These are phyloP conservation scores for Cordyceps farinosa DNA, from an alignment of 2,329 filamentous ascomycete species.

Conservation along the genomic window DNA sequence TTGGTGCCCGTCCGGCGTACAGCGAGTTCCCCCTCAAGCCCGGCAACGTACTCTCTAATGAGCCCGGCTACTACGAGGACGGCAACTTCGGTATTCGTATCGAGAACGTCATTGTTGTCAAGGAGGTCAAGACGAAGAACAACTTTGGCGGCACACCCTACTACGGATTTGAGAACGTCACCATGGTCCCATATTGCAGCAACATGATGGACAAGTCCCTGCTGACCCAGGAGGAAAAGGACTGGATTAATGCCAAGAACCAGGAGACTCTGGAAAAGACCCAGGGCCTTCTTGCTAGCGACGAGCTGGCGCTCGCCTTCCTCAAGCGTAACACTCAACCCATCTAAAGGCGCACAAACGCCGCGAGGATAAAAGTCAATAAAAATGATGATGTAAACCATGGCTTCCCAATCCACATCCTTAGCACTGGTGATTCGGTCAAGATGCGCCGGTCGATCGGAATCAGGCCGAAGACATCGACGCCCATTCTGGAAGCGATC, in stretches of 20 bases:
- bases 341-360: constrained; percentile 43
- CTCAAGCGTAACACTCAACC: constrained; percentile 80
- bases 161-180: constrained; percentile 93
- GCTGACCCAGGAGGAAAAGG: constrained; percentile 69
- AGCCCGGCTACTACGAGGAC: constrained; percentile 97
- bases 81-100: constrained; percentile 92
- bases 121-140: constrained; percentile 80
- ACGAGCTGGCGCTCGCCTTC: constrained; percentile 72
- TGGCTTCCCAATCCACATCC: constrained; percentile 53
- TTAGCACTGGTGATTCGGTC: constrained; percentile 40
- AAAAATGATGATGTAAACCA: constrained; percentile 68
- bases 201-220: constrained; percentile 77
- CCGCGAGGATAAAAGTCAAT: constrained; percentile 67
- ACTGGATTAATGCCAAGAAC: constrained; percentile 87
- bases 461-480: constrained; percentile 37
- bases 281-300: constrained; percentile 67
- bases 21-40: constrained; percentile 82
- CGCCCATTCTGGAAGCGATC: constrained; percentile 43
- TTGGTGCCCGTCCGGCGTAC: constrained; percentile 87
- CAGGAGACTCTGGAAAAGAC: constrained; percentile 79
- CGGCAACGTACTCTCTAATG: constrained; percentile 95
- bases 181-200: constrained; percentile 90
- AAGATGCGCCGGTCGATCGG: constrained; percentile 35
- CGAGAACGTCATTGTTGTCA: constrained; percentile 91
- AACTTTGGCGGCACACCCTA: constrained; percentile 92